Base-by-base conservation (phyloP, 192 early-diverging fungal genomes). In the Podila epicladia region DNA sequence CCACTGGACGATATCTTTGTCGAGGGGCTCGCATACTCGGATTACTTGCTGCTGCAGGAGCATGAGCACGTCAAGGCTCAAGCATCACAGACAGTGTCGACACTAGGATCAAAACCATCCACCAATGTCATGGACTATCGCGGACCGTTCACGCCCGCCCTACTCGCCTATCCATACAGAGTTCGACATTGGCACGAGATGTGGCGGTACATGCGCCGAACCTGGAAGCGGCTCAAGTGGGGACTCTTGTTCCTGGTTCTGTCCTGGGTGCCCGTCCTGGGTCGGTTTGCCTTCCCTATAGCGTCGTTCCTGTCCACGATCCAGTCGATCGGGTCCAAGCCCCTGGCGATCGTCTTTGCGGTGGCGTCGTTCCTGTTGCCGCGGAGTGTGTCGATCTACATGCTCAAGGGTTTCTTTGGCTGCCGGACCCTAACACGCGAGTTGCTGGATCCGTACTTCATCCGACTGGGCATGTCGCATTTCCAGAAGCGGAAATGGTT, bases 361-460 rank as follows among this genome's bases (percentile, higher is more conserved):
- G 32, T 65, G 32, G 28, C 66, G 9, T 88, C 84, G 22, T 82
- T 84, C 24, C 69, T 84, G n/a, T 58, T 87, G 53, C 87, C 85
- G 22, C 63, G 64, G 26, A 82, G 72, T 48, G 37, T 82, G 8
- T 82, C 78, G 8, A 74, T 77, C 20, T 74, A 67, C 31, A 19
- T 88, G 3, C 65, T 91, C 19, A 78, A 86, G 60, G 84, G 83
- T 2, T 84, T 89, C 59, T 79, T 89, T 71, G 85, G 82, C 28
- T 86, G 85, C 71, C 75, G 89, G 35, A 69, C 84, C 2, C 66
- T 91, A 50, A 90, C 84, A 60, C 84, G 90, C 20, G 90, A 91
- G 75, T 67, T 91, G 20, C 51, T 91, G 41, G 90, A 90, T 45
- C 90, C 90, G n/a, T 91, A 90, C 74, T 91, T 91, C 77, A 79